phyloP scores from a whole-genome alignment of 176 grass and related monocot genomes.

The maize (Zea mays) region DNA sequence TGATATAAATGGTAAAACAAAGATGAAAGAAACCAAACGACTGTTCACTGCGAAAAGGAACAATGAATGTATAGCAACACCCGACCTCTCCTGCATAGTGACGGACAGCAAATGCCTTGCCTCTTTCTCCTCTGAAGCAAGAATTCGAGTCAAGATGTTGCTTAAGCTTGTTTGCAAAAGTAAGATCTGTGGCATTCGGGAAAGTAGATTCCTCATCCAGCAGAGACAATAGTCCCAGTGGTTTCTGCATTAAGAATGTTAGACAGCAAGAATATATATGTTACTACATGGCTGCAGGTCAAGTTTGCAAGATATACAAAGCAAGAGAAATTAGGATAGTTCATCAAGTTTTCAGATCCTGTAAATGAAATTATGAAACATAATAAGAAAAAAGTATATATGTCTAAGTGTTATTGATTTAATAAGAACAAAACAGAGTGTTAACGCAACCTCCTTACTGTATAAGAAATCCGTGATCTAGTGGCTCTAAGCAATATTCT shows the following conservation, averaged over 20 bases:
- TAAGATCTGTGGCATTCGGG: constrained; percentile 94
- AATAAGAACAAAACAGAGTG: not conserved
- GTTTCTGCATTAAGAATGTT: constrained; percentile 57
- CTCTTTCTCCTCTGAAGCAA: constrained; percentile 94
- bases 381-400: constrained; percentile 16
- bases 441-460: not conserved
- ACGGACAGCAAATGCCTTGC: constrained; percentile 70
- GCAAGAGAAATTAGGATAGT: not conserved
- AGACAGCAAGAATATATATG: not conserved
- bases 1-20: constrained; percentile 14
- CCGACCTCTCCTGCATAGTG: constrained; percentile 97
- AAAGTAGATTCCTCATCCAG: constrained; percentile 98
- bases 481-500: not conserved
- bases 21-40: constrained; percentile 6
- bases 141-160: constrained; percentile 72
- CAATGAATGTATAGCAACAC: constrained; percentile 34
- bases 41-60: constrained; percentile 5
- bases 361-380: not conserved
- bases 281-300: not conserved
- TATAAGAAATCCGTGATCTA: no score
- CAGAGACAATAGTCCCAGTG: constrained; percentile 89
- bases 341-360: not conserved
- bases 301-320: constrained; percentile 23
- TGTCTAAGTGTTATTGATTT: not conserved
- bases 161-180: constrained; percentile 92